Conservation (phyloP, 164 flowering plant species). For the Tinospora cordifolia region DNA sequence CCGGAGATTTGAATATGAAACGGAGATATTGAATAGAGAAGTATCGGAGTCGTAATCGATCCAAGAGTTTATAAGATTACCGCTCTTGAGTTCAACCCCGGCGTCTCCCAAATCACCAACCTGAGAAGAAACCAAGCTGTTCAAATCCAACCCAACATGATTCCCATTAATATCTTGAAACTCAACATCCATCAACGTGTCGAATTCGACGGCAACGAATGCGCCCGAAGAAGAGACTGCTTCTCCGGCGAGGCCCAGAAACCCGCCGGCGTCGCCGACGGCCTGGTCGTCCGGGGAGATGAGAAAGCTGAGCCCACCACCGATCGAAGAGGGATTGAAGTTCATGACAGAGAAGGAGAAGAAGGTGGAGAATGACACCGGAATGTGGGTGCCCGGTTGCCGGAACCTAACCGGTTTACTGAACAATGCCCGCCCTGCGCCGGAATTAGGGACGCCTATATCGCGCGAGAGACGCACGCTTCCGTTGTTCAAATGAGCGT, state of each 20-base stretch:
- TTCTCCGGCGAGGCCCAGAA: conserved; percentile 35
- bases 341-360: conserved; percentile 65
- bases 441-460: conserved; percentile 71
- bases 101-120: conserved; percentile 44
- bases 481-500: conserved; percentile 65
- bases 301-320: conserved; percentile 72
- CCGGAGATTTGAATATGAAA: conserved; percentile 63
- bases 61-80: conserved; percentile 77
- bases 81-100: conserved; percentile 62
- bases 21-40: conserved; percentile 32
- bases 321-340: conserved; percentile 81
- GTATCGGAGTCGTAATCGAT: conserved; percentile 53
- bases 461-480: conserved; percentile 63
- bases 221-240: conserved; percentile 9
- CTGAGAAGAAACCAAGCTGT: conserved; percentile 48
- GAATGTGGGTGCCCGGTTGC: conserved; percentile 22
- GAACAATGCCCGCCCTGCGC: conserved; percentile 66
- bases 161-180: conserved; percentile 79
- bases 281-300: conserved; percentile 48
- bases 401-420: conserved; percentile 55
- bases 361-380: conserved; percentile 60
- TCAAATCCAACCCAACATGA: conserved; percentile 85
- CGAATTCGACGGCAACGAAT: conserved; percentile 81
- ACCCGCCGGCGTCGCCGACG: conserved; percentile 65
- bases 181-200: conserved; percentile 84